phyloP scores from a whole-genome alignment of 345 rosid species.

The Conringia planisiliqua region DNA sequence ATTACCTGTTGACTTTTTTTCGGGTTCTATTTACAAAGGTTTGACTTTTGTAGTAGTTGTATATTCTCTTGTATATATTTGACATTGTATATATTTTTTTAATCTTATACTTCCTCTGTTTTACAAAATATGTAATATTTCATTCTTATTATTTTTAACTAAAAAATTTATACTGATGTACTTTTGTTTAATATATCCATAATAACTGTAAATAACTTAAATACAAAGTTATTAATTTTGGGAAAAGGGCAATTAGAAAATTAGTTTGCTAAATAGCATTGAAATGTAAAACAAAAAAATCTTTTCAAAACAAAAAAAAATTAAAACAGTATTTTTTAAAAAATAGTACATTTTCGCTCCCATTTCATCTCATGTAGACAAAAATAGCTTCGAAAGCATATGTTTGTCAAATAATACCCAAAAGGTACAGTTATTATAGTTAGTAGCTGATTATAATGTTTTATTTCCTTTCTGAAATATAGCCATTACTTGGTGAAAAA shows the following conservation, averaged over 20 bases:
- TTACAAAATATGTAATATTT: not conserved
- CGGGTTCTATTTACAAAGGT: not conserved
- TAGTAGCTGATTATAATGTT: not conserved
- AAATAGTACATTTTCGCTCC: too few relatives aligned
- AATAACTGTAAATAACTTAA: not conserved
- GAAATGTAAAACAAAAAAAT: not conserved
- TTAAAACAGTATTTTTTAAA: not conserved
- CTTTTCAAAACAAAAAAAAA: not conserved
- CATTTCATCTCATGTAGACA: too few relatives aligned
- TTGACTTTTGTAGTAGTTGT: not conserved
- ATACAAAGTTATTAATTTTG: not conserved
- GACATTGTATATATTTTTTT: not conserved
- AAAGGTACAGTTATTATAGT: not conserved
- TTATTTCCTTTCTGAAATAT: not conserved
- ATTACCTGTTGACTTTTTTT: not conserved
- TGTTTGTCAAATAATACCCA: not conserved
- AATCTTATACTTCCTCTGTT: not conserved
- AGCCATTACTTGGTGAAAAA: not conserved
- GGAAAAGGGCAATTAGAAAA: not conserved
- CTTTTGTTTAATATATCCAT: not conserved
- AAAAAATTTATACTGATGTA: not conserved
- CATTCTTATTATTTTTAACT: not conserved
- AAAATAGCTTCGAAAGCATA: not conserved
- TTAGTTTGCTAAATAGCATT: not conserved
- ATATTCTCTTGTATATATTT: not conserved